A percentile compares a stretch with the other conserved stretches of the same genome.
Conservation (phyloP, 1,284 basidiomycete species). For the Pseudozyma thailandica region DNA sequence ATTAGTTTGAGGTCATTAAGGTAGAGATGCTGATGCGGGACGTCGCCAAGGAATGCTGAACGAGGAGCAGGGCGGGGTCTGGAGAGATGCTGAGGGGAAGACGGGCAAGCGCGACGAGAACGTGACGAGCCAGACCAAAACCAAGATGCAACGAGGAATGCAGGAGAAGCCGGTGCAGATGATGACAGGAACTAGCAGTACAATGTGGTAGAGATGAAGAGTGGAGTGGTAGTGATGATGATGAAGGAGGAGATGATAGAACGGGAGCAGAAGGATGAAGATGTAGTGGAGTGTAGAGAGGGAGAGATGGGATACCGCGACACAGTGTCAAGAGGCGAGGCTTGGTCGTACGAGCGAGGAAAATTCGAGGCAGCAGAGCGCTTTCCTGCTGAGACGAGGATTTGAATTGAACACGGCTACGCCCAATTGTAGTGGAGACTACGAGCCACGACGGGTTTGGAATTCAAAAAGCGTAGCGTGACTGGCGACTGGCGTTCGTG, state of each 20-base stretch:
- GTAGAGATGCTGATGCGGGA: slow-evolving; percentile 6
- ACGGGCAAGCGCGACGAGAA: slow-evolving; percentile 13
- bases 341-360: slow-evolving; percentile 17
- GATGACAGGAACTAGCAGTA: slow-evolving; percentile 10
- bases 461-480: slow-evolving; percentile 27
- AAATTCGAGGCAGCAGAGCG: slow-evolving; percentile 23
- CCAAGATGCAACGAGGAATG: slow-evolving; percentile 1
- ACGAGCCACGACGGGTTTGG: slow-evolving; percentile 24
- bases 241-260: slow-evolving; percentile 6
- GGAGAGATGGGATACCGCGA: slow-evolving; percentile 7
- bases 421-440: slow-evolving; percentile 14
- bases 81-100: slow-evolving; percentile 7
- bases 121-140: slow-evolving; percentile 1
- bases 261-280: neutral
- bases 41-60: slow-evolving; percentile 17
- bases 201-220: slow-evolving; percentile 5
- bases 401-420: slow-evolving; percentile 25
- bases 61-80: neutral
- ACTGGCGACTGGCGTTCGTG: slow-evolving; percentile 44
- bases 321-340: neutral
- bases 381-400: neutral
- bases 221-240: slow-evolving; percentile 5
- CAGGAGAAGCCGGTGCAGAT: slow-evolving; percentile 8
- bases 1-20: slow-evolving; percentile 31
- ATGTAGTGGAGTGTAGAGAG: slow-evolving; percentile 3